A percentile compares a stretch with the other conserved stretches of the same genome.
phyloP scores from a whole-genome alignment of 2,329 filamentous ascomycete species.

The Colletotrichum lupini region DNA sequence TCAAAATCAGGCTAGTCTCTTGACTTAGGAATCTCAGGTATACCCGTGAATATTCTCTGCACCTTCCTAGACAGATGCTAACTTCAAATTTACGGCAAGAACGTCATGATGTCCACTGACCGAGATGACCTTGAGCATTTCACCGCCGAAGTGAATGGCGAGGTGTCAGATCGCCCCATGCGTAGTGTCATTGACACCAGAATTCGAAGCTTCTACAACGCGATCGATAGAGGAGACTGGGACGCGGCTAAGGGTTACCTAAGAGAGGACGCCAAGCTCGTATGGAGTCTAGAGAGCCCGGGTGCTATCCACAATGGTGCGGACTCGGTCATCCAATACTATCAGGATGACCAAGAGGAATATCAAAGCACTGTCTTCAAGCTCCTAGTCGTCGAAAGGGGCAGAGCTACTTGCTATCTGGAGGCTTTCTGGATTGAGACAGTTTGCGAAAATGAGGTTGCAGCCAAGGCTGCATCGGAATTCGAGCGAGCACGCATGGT shows the following conservation, averaged over 20 bases:
- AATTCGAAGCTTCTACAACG: not conserved
- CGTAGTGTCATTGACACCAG: not conserved
- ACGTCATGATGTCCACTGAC: not conserved
- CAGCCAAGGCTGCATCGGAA: not conserved
- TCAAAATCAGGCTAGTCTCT: too few species aligned
- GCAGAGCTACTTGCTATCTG: not conserved
- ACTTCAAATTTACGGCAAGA: not conserved
- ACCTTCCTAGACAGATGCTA: not conserved
- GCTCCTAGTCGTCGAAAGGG: not conserved
- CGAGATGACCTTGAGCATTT: not conserved
- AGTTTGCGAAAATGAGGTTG: fast-evolving
- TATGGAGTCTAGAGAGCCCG: fast-evolving
- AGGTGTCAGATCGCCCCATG: not conserved
- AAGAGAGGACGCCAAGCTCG: not conserved
- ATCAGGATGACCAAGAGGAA: fast-evolving
- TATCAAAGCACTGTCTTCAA: not conserved
- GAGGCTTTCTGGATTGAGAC: not conserved
- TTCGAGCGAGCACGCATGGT: not conserved
- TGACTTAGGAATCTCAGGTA: too few species aligned
- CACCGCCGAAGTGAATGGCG: not conserved
- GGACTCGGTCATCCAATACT: not conserved
- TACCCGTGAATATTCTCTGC: fast-evolving
- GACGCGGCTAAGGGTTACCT: fast-evolving
- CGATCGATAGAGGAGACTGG: fast-evolving
- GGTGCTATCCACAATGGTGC: not conserved